Base-by-base conservation (phyloP, 129 eudicot species). In the Tanacetum coccineum region DNA sequence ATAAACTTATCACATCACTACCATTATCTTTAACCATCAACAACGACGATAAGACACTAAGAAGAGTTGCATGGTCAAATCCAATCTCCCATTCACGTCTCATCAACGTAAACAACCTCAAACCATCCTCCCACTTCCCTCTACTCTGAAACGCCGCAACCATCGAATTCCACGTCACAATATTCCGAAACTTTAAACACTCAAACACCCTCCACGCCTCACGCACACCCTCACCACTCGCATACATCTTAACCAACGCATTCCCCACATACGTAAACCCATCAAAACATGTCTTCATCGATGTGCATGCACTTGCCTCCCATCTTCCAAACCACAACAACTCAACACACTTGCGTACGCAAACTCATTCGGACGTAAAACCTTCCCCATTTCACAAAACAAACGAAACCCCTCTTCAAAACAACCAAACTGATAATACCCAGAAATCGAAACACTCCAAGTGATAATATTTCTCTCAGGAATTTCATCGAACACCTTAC, bases 371-470 rank as follows among this genome's bases (percentile, higher is more conserved):
- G 97, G 92, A 4, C 50, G 78, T 39, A 0, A 74, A 14, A 20
- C 58, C 13, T 69, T 59, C 11, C 17, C 42, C 95, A 87, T 84
- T 15, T 64, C 55, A 2, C 73, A 42, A 30, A 90, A 90, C 66
- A 87, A 12, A 12, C 66, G 15, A 51, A 78, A 84, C 77, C 92
- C 72, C 45, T 79, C 74, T 1, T 59, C 51, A 7, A 0, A 9
- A 26, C 71, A 77, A 0, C 69, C 74, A 1, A 28, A 65, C 40
- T 83, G 92, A 18, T 84, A 75, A 40, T 87, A 87, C 7, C 89
- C 93, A 0, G 95, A 84, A 76, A 90, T 55, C 56, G 84, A 82
- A 25, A 77, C 70, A 10, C 95, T 87, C 97, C 95, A 90, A 67
- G 95, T 80, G 6, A 90, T 87, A 4, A 84, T 39, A 46, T 90